Base-by-base conservation (phyloP, 2,329 filamentous ascomycete genomes). In the Fusarium pseudoanthophilum region DNA sequence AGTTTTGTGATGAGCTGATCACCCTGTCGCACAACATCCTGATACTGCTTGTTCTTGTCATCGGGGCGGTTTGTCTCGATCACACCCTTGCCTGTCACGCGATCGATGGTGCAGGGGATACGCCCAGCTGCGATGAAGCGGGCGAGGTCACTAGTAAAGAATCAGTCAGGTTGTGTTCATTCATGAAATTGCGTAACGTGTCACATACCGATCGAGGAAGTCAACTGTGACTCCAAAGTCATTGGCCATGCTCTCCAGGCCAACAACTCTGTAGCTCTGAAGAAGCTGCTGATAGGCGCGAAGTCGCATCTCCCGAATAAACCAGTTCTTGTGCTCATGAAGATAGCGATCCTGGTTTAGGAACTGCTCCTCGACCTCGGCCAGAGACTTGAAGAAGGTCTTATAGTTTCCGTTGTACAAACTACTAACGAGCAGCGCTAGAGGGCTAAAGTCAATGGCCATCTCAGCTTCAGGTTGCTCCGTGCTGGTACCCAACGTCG, bases 11-110 rank as follows among this genome's bases (percentile, higher is more conserved):
- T 98, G 72, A 99, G 88, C 84, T 97, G 93, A 83, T 99, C 96
- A 37, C 96, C 96, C 82, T 98, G 96, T 86, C 96, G 96, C 70
- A 99, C 95, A 42, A 98, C 95, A 78, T 99, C 96, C 78, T 95
- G 93, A 84, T 99, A 99, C 86, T 99, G 96, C 89, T 97, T 98
- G 88, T 98, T 98, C 91, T 99, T 99, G 86, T 97, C 95, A 82
- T 98, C 96, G 14, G 95, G 95, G 61, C 96, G 90, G 86, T 98
- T 98, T 49, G 96, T 99, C 88, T 98, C 96, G 79, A 99, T 98
- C 77, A 98, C 93, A 59, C 95, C 95, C 83, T 97, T 96, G 75
- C 95, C 96, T 67, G 95, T 94, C 74, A 99, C 96, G 61, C 96
- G 93, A 84, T 99, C 96, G 78, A 99, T 98, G 30, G 95, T 98